A percentile compares a stretch with the other conserved stretches of the same genome.
These are phyloP conservation scores for Xerocomus minutiporus DNA, from an alignment of 1,284 basidiomycete genomes.

Conservation along the genomic window DNA sequence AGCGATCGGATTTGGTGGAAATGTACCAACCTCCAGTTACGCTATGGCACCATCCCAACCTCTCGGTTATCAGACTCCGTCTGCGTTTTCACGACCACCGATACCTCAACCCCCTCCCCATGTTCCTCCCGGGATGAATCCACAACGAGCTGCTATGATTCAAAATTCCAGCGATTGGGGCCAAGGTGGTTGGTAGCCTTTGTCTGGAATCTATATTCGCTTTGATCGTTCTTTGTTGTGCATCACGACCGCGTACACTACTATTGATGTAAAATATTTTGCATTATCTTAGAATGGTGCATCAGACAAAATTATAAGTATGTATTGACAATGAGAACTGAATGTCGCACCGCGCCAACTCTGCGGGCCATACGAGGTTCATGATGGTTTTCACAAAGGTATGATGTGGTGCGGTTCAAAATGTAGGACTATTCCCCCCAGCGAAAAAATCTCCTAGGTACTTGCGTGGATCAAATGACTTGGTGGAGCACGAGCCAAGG, in stretches of 20 bases:
- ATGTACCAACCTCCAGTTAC: conserved; percentile 26
- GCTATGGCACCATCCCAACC: conserved; percentile 38
- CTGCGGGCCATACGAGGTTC: too few species aligned
- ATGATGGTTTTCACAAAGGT: too few species aligned
- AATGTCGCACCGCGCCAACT: neutral
- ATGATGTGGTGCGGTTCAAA: too few species aligned
- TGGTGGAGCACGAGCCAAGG: too few species aligned
- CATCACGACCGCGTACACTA: conserved; percentile 20
- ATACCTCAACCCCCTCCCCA: conserved; percentile 40
- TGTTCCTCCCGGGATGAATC: conserved; percentile 56
- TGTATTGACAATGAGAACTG: neutral
- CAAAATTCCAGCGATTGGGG: conserved; percentile 42
- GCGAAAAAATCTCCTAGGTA: too few species aligned
- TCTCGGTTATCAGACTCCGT: conserved; percentile 63
- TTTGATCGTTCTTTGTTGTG: conserved; percentile 12
- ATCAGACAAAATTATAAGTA: neutral
- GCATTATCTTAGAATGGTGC: conserved; percentile 23
- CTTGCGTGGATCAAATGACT: too few species aligned
- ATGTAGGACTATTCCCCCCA: too few species aligned
- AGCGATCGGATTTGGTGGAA: conserved; percentile 34
- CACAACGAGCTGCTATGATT: conserved; percentile 58
- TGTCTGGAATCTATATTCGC: conserved; percentile 12
- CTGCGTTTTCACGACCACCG: conserved; percentile 40
- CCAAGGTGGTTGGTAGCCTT: conserved; percentile 31
- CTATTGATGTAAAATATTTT: conserved; percentile 24